Evolutionary conservation across 2,329 filamentous ascomycete species (phyloP).

Genomic region (Epichloe coenophiala): DNA sequence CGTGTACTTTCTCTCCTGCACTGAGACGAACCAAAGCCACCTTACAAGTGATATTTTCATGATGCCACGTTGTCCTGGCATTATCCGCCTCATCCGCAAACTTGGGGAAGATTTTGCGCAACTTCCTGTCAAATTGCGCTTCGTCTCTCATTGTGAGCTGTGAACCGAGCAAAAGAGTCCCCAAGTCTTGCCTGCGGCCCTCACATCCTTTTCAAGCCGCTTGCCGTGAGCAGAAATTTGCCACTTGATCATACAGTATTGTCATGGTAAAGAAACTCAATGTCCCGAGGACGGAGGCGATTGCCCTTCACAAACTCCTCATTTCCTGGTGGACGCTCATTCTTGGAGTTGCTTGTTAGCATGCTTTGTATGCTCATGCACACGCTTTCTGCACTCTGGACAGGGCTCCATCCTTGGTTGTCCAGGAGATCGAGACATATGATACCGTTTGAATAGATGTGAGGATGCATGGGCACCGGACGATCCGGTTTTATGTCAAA

Average conservation of each 20-base stretch:
- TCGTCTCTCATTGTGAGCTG: not conserved
- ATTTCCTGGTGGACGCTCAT: conserved; percentile 82
- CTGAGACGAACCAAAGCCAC: not conserved
- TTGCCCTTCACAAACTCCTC: conserved; percentile 79
- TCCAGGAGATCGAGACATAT: conserved; percentile 93
- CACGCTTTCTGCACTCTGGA: conserved; percentile 92
- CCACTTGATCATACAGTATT: conserved; percentile 47
- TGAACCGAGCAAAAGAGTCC: not conserved
- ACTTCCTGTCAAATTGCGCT: not conserved
- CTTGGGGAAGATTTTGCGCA: not conserved
- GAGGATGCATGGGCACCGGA: conserved; percentile 83
- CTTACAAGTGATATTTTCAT: not conserved
- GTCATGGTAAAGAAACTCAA: conserved; percentile 90
- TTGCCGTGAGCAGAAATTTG: not conserved
- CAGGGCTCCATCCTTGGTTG: conserved; percentile 81
- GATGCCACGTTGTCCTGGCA: not conserved
- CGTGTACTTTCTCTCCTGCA: not conserved
- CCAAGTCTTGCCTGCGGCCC: not conserved
- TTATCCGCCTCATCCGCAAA: not conserved
- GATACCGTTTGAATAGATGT: conserved; percentile 97
- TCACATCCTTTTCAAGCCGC: not conserved
- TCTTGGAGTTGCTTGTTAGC: conserved; percentile 87
- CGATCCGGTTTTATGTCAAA: conserved; percentile 56
- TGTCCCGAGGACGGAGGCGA: conserved; percentile 67
- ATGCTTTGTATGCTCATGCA: conserved; percentile 98